These are phyloP conservation scores for Pseudozyma hubeiensis DNA, from an alignment of 1,284 basidiomycete species.

Conservation along the genomic window DNA sequence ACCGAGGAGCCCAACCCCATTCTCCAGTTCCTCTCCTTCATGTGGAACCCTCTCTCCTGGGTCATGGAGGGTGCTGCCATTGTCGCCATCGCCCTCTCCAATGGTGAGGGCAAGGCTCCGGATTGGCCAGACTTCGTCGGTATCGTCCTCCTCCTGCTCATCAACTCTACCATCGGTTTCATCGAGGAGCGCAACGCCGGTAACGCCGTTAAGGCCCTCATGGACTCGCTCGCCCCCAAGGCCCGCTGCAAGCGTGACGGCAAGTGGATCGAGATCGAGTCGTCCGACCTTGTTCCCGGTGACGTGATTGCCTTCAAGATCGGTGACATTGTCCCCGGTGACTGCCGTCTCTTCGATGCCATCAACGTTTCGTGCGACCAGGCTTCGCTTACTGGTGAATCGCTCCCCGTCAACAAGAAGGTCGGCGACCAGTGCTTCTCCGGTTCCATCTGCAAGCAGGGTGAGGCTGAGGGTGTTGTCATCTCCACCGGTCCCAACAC, in stretches of 20 bases:
- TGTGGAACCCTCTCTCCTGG: conserved; percentile 73
- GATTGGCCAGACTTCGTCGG: conserved; percentile 98
- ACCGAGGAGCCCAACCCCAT: conserved; percentile 77
- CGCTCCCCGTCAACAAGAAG: conserved; percentile 88
- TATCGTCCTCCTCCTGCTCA: conserved; percentile 88
- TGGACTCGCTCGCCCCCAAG: conserved; percentile 98
- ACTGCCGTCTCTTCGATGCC: conserved; percentile 81
- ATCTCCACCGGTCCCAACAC: conserved; percentile 89
- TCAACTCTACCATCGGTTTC: conserved; percentile 98
- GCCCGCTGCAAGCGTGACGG: conserved; percentile 79
- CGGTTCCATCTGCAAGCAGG: conserved; percentile 79
- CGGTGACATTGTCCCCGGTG: conserved; percentile 87
- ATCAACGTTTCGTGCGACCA: conserved; percentile 83
- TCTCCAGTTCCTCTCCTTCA: conserved; percentile 70
- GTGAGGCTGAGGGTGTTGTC: conserved; percentile 86
- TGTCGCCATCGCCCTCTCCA: conserved; percentile 94
- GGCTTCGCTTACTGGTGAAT: conserved; percentile 97
- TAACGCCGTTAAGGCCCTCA: conserved; percentile 98
- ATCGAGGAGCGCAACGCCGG: conserved; percentile 96
- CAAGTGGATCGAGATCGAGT: conserved; percentile 73
- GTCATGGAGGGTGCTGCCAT: conserved; percentile 99
- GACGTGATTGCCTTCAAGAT: conserved; percentile 89
- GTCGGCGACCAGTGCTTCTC: conserved; percentile 74
- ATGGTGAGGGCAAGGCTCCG: conserved; percentile 85
- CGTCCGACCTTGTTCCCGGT: conserved; percentile 86